These are phyloP conservation scores for Amphibolis antarctica DNA, from an alignment of 106 monocot genomes.

Conservation along the genomic window DNA sequence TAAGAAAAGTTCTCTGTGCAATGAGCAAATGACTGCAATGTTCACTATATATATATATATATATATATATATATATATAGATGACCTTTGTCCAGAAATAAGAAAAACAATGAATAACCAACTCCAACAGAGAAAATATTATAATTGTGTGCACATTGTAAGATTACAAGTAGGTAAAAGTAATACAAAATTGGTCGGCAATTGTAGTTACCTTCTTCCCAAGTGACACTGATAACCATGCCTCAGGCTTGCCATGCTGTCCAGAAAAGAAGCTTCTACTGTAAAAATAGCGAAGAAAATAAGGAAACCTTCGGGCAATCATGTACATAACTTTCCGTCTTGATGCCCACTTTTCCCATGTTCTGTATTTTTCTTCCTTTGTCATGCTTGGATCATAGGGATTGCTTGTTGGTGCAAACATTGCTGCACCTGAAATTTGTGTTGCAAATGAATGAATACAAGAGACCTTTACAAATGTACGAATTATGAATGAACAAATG, in stretches of 20 bases:
- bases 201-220: constrained; percentile 58
- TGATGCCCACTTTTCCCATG: constrained; percentile 76
- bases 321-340: constrained; percentile 80
- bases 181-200: no score
- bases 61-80: no score
- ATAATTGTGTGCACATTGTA: neutral
- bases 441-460: constrained; percentile 5
- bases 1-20: no score
- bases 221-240: constrained; percentile 67
- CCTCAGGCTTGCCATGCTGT: constrained; percentile 57
- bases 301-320: constrained; percentile 80
- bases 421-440: constrained; percentile 59
- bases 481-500: neutral
- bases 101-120: no score
- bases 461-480: neutral
- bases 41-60: no score
- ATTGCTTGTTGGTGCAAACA: constrained; percentile 86
- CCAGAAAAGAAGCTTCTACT: constrained; percentile 75
- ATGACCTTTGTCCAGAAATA: no score
- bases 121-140: neutral
- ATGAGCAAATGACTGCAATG: no score
- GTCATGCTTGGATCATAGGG: constrained; percentile 77
- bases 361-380: constrained; percentile 77
- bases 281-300: constrained; percentile 67
- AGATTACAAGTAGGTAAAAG: neutral